These are phyloP conservation scores for Sugiyamaella novakii DNA, from an alignment of 1,139 yeast genomes.

Conservation along the genomic window DNA sequence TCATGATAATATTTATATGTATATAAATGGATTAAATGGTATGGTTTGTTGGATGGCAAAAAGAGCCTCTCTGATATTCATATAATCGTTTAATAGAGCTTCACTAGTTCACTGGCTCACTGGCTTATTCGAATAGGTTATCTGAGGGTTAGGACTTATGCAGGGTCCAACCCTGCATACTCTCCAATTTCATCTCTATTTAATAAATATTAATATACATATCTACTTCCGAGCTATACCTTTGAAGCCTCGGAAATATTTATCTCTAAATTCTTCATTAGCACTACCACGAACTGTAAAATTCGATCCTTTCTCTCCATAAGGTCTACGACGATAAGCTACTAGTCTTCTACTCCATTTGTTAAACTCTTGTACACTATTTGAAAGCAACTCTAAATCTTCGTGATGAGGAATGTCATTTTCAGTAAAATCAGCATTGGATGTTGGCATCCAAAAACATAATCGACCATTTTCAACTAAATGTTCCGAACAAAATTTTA, in stretches of 20 bases:
- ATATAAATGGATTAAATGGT: no score
- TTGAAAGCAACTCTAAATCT: conserved; percentile 66
- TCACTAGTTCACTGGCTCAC: no score
- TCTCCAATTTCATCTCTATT: no score
- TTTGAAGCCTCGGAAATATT: conserved; percentile 71
- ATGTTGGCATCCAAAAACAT: conserved; percentile 98
- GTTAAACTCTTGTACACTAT: conserved; percentile 83
- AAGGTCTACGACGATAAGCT: conserved; percentile 73
- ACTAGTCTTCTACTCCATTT: conserved; percentile 86
- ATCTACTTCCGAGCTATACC: conserved; percentile 5
- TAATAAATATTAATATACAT: no score
- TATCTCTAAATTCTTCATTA: conserved; percentile 67
- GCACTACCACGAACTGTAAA: conserved; percentile 46
- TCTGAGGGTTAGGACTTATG: no score
- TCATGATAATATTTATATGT: no score
- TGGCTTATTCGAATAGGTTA: no score
- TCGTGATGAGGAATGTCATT: conserved; percentile 79
- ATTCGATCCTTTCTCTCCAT: conserved; percentile 59
- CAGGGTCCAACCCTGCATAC: no score
- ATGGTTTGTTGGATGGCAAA: no score
- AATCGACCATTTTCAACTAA: conserved; percentile 75
- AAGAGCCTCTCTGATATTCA: no score
- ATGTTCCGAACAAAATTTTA: conserved; percentile 69
- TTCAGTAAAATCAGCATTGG: conserved; percentile 77
- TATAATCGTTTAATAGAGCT: no score